phyloP scores from a whole-genome alignment of 2,329 filamentous ascomycete species.

The Talaromyces sp. region DNA sequence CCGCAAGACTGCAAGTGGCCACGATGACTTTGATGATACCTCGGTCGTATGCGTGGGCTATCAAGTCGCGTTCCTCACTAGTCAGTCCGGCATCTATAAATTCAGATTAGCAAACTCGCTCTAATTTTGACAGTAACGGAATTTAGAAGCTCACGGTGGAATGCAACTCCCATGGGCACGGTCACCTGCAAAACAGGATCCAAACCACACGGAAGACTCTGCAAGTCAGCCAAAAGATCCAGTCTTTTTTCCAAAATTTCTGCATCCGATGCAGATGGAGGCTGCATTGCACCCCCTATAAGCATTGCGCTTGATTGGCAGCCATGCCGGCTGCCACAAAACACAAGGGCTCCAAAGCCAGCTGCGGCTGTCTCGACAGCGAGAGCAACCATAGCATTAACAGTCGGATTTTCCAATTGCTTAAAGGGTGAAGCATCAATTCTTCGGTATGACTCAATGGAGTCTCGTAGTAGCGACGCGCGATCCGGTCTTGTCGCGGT shows the following conservation, averaged over 20 bases:
- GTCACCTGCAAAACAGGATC: slow-evolving; percentile 62
- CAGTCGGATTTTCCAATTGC: slow-evolving; percentile 58
- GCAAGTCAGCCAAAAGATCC: slow-evolving; percentile 61
- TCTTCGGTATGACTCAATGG: slow-evolving; percentile 31
- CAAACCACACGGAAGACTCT: slow-evolving; percentile 59
- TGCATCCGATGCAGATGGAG: slow-evolving; percentile 40
- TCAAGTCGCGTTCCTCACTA: slow-evolving; percentile 66
- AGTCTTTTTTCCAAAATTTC: slow-evolving; percentile 52
- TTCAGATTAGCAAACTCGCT: slow-evolving; percentile 20
- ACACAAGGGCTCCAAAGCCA: slow-evolving; percentile 67
- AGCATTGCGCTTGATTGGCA: slow-evolving; percentile 64
- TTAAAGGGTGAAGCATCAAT: slow-evolving; percentile 54
- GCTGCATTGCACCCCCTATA: slow-evolving; percentile 62
- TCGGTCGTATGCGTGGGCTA: slow-evolving; percentile 64
- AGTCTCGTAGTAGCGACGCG: slow-evolving; percentile 21
- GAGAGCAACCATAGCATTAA: slow-evolving; percentile 66
- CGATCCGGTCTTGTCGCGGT: slow-evolving; percentile 48
- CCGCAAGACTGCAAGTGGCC: slow-evolving; percentile 73
- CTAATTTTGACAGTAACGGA: not conserved
- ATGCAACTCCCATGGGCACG: slow-evolving; percentile 62
- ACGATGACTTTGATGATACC: slow-evolving; percentile 65
- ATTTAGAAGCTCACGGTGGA: slow-evolving; percentile 55
- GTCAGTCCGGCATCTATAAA: slow-evolving; percentile 50
- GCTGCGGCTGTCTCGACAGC: slow-evolving; percentile 62
- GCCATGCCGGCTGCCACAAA: slow-evolving; percentile 62